Percentiles rank a stretch among this genome's conserved stretches.
Evolutionary conservation across 2,329 filamentous ascomycete species (phyloP).

Genomic region (Trichoderma gracile): DNA sequence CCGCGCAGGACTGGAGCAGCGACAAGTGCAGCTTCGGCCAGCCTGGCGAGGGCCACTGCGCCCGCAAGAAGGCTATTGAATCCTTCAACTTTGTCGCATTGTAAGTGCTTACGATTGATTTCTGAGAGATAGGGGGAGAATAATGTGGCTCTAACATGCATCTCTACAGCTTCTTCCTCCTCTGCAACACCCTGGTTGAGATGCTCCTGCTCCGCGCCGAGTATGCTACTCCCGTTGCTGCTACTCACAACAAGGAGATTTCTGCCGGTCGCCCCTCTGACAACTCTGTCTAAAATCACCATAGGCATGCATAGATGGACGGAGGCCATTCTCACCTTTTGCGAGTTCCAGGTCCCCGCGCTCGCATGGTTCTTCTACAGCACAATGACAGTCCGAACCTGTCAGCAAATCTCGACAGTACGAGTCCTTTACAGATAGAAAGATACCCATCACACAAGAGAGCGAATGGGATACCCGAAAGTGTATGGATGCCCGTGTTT

Average conservation of each 20-base stretch:
- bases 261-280: slow-evolving; percentile 9
- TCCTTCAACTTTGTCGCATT: slow-evolving; percentile 34
- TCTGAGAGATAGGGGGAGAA: background rate
- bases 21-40: slow-evolving; percentile 19
- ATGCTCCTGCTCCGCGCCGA: slow-evolving; percentile 19
- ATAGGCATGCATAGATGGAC: background rate
- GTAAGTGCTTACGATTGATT: slow-evolving; percentile 22
- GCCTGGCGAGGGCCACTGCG: slow-evolving; percentile 26
- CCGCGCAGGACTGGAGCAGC: slow-evolving; percentile 31
- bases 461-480: background rate
- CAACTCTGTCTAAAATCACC: slow-evolving; percentile 1
- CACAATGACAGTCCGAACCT: slow-evolving; percentile 7
- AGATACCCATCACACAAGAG: background rate
- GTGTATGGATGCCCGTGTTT: background rate
- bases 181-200: slow-evolving; percentile 29
- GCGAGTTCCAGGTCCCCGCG: background rate
- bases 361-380: slow-evolving; percentile 1
- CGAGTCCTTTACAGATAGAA: background rate
- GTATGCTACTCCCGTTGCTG: slow-evolving; percentile 3
- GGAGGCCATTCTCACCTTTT: background rate
- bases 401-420: background rate
- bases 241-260: slow-evolving; percentile 14
- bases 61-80: slow-evolving; percentile 30
- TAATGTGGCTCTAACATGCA: background rate
- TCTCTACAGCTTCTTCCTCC: slow-evolving; percentile 28